These are phyloP conservation scores for Trametes pubescens DNA, from an alignment of 1,284 basidiomycete genomes.

Conservation along the genomic window DNA sequence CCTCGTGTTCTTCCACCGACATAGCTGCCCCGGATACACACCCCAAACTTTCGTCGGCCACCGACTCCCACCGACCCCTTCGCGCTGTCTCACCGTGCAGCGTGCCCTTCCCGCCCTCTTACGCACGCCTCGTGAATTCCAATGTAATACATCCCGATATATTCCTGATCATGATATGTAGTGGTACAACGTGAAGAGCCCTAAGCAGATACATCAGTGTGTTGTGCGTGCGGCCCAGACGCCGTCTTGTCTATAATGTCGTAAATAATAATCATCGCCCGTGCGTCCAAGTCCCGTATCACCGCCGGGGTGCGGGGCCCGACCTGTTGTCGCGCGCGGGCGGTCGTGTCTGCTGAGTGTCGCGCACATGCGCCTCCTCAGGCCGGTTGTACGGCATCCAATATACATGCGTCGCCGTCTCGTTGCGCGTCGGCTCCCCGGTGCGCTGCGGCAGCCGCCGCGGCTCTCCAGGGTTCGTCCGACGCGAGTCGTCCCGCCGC, in stretches of 20 bases:
- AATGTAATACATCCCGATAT: conserved; percentile 29
- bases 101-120: not conserved
- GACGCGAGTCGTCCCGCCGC: conserved; percentile 20
- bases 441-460: conserved; percentile 29
- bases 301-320: conserved; percentile 57
- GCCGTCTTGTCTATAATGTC: conserved; percentile 28
- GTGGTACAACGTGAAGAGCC: conserved; percentile 31
- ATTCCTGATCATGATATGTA: conserved; percentile 19
- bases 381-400: conserved; percentile 47
- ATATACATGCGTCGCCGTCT: conserved; percentile 47
- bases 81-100: not conserved
- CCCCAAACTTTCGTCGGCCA: conserved; percentile 4
- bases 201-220: conserved; percentile 27
- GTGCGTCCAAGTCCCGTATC: conserved; percentile 34
- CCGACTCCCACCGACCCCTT: not conserved
- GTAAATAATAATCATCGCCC: conserved; percentile 36
- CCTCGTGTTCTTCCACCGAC: conserved; percentile 6
- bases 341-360: conserved; percentile 28
- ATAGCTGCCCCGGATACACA: conserved; percentile 4
- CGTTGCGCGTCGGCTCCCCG: conserved; percentile 41
- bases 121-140: not conserved
- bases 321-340: conserved; percentile 46
- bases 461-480: conserved; percentile 26
- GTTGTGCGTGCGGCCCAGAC: conserved; percentile 26
- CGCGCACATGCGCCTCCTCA: conserved; percentile 44